Conservation (phyloP, 192 early-diverging fungal genomes). For the Jimgerdemannia flammicorona region DNA sequence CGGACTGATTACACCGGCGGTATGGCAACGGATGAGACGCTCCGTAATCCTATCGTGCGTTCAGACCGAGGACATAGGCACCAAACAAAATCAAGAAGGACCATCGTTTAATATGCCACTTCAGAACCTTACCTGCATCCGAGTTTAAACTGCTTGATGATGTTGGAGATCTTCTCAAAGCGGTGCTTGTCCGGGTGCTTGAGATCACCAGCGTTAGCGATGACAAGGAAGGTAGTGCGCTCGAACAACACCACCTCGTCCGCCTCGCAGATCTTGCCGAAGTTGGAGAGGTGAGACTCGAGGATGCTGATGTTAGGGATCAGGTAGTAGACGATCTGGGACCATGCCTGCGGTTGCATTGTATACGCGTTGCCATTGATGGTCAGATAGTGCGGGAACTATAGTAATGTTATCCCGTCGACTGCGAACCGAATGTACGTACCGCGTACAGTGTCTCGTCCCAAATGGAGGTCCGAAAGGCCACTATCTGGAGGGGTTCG, state of each 20-base stretch:
- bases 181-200: slow-evolving; percentile 68
- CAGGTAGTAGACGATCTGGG: slow-evolving; percentile 90
- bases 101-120: no score
- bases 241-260: slow-evolving; percentile 96
- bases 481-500: slow-evolving; percentile 60
- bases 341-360: slow-evolving; percentile 75
- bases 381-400: background rate
- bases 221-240: slow-evolving; percentile 91
- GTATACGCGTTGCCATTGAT: background rate
- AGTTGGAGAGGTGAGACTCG: slow-evolving; percentile 74
- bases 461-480: slow-evolving; percentile 87
- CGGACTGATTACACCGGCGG: background rate
- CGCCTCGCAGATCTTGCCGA: slow-evolving; percentile 83
- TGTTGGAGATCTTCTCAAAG: slow-evolving; percentile 89
- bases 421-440: slow-evolving; percentile 1
- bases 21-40: background rate
- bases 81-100: background rate
- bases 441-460: slow-evolving; percentile 89
- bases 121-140: slow-evolving; percentile 58
- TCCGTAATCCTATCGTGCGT: background rate
- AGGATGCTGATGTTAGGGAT: slow-evolving; percentile 89
- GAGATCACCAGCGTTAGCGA: slow-evolving; percentile 69
- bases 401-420: background rate
- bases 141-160: slow-evolving; percentile 91
- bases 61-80: background rate